Percentiles rank a stretch among this genome's conserved stretches.
These are phyloP conservation scores for Hydrangea macrophylla DNA, from an alignment of 148 eudicot genomes.

Conservation along the genomic window DNA sequence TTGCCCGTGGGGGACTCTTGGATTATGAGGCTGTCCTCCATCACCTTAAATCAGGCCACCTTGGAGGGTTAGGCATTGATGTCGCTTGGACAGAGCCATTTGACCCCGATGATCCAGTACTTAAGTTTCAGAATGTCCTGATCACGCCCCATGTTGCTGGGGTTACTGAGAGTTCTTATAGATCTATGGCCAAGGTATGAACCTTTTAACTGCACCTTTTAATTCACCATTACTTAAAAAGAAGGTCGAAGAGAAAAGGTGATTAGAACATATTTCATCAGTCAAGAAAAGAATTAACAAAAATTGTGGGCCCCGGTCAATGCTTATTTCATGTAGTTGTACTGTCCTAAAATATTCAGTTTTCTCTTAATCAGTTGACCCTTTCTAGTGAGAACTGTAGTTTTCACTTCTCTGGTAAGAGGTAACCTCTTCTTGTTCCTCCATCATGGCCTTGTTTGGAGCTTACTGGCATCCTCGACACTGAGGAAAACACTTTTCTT, in stretches of 20 bases:
- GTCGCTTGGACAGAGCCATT: constrained; percentile 98
- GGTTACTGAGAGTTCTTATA: constrained; percentile 68
- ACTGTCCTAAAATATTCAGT: too few relatives aligned
- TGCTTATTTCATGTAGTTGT: not conserved
- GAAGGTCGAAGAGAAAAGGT: too few relatives aligned
- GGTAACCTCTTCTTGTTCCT: too few relatives aligned
- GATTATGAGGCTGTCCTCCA: constrained; percentile 63
- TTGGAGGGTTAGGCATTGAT: constrained; percentile 92
- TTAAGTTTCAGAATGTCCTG: constrained; percentile 78
- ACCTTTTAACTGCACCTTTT: not conserved
- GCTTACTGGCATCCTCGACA: too few relatives aligned
- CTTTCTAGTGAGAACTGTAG: too few relatives aligned
- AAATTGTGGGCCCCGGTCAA: not conserved
- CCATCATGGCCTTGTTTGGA: too few relatives aligned
- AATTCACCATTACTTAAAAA: too few relatives aligned
- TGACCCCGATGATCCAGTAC: constrained; percentile 72
- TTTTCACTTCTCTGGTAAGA: too few relatives aligned
- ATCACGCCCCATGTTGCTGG: constrained; percentile 98
- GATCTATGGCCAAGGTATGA: constrained; percentile 89
- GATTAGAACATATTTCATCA: not conserved
- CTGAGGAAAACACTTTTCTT: too few relatives aligned
- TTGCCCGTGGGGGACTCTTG: constrained; percentile 90
- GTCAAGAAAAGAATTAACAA: not conserved
- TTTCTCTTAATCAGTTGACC: too few relatives aligned
- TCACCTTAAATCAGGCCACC: constrained; percentile 68